Conservation (phyloP, 352 stramenopile genomes). For the Phytophthora litchii region DNA sequence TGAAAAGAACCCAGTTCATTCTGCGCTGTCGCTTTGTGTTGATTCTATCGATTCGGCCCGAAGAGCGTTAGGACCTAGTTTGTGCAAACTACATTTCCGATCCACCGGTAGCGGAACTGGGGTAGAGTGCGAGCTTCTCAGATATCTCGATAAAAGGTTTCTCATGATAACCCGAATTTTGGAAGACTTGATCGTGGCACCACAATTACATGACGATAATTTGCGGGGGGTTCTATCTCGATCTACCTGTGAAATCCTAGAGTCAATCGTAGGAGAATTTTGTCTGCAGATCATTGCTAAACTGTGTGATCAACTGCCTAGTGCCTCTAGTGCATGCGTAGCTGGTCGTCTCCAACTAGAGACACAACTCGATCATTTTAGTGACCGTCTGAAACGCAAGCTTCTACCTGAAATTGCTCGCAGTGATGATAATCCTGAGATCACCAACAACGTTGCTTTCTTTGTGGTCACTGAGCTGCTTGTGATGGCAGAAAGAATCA, state of each 20-base stretch:
- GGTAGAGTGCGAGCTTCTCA: conserved; percentile 45
- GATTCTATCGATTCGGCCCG: conserved; percentile 54
- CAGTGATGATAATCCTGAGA: background rate
- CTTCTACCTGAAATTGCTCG: conserved; percentile 19
- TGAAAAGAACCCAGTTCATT: conserved; percentile 15
- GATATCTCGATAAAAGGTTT: conserved; percentile 39
- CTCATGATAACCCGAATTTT: conserved; percentile 26
- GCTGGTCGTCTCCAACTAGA: conserved; percentile 36
- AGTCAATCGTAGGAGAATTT: conserved; percentile 59
- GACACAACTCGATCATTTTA: conserved; percentile 53
- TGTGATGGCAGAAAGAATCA: conserved; percentile 53
- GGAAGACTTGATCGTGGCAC: conserved; percentile 16
- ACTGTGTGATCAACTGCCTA: conserved; percentile 60
- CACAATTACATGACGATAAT: conserved; percentile 2
- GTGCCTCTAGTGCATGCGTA: conserved; percentile 31
- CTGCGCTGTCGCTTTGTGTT: conserved; percentile 40
- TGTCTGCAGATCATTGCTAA: conserved; percentile 56
- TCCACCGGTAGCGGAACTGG: conserved; percentile 18
- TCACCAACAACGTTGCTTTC: conserved; percentile 1
- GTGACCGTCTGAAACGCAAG: conserved; percentile 35
- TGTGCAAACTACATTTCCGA: conserved; percentile 27
- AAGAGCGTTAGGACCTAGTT: conserved; percentile 43
- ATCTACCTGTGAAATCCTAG: conserved; percentile 28
- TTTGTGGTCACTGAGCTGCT: conserved; percentile 44
- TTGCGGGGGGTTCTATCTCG: background rate